phyloP scores from a whole-genome alignment of 352 stramenopile genomes.

The Thalassiosira allenii region DNA sequence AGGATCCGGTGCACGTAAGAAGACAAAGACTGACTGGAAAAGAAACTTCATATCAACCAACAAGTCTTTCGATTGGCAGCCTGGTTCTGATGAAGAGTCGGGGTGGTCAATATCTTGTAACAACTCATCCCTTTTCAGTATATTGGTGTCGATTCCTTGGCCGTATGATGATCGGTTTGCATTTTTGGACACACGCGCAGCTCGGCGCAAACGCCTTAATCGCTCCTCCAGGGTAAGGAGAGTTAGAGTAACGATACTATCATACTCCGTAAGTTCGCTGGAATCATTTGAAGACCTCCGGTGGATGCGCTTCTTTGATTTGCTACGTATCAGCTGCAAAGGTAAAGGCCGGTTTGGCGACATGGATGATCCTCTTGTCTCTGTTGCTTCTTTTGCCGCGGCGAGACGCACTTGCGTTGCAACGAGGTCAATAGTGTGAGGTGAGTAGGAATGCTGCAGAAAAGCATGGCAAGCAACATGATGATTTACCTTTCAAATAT shows the following conservation, averaged over 20 bases:
- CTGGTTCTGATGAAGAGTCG: constrained; percentile 8
- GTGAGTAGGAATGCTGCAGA: constrained; percentile 1
- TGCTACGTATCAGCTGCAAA: constrained; percentile 45
- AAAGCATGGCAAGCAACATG: neutral
- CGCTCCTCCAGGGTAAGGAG: constrained; percentile 85
- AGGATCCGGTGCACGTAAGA: constrained; percentile 59
- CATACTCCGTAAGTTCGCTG: neutral
- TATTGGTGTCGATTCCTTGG: neutral
- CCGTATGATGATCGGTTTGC: too few relatives aligned
- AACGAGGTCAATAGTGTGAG: neutral
- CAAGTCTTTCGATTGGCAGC: constrained; percentile 50
- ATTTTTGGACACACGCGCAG: constrained; percentile 51
- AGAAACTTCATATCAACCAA: constrained; percentile 80
- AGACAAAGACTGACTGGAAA: constrained; percentile 82
- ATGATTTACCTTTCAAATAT: constrained; percentile 59
- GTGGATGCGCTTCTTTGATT: constrained; percentile 39
- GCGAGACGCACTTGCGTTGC: constrained; percentile 52
- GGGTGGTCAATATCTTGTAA: constrained; percentile 40
- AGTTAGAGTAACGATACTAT: constrained; percentile 70
- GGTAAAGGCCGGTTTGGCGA: constrained; percentile 10
- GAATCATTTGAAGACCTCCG: constrained; percentile 7
- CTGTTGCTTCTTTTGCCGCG: constrained; percentile 39
- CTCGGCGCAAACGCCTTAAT: constrained; percentile 68
- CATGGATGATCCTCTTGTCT: constrained; percentile 21
- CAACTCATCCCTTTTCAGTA: constrained; percentile 26